Conservation (phyloP, 2,329 filamentous ascomycete species). For the Fusarium oxysporum region DNA sequence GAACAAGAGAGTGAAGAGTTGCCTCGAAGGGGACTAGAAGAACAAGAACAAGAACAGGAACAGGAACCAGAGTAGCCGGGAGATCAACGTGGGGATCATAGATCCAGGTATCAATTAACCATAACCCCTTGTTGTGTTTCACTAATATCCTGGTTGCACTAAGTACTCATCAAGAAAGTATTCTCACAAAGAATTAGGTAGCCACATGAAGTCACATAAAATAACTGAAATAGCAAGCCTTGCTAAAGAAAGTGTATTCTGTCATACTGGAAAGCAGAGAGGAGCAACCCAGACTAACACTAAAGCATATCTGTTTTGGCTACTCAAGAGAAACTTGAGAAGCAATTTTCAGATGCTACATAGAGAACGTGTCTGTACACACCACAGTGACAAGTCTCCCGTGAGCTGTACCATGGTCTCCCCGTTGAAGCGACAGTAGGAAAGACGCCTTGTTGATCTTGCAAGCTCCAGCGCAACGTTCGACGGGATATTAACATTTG, state of each 20-base stretch:
- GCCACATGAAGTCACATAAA: not conserved
- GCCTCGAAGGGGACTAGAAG: not conserved
- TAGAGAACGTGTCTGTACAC: too few relatives aligned
- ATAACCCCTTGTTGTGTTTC: not conserved
- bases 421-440: not conserved
- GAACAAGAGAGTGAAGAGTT: not conserved
- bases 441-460: not conserved
- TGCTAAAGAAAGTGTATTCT: not conserved
- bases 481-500: not conserved
- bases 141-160: not conserved
- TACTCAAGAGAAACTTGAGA: not conserved
- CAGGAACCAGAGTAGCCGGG: not conserved
- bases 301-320: not conserved
- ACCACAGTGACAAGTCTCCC: not conserved
- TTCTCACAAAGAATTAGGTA: not conserved
- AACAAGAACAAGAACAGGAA: not conserved
- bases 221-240: not conserved
- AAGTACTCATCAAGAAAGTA: not conserved
- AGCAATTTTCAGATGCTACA: not conserved
- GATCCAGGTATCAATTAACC: not conserved
- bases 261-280: not conserved
- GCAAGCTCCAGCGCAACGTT: not conserved
- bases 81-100: not conserved
- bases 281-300: not conserved
- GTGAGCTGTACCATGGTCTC: not conserved